These are phyloP conservation scores for Chamaecrista fasciculata DNA, from an alignment of 306 rosid species.

Conservation along the genomic window DNA sequence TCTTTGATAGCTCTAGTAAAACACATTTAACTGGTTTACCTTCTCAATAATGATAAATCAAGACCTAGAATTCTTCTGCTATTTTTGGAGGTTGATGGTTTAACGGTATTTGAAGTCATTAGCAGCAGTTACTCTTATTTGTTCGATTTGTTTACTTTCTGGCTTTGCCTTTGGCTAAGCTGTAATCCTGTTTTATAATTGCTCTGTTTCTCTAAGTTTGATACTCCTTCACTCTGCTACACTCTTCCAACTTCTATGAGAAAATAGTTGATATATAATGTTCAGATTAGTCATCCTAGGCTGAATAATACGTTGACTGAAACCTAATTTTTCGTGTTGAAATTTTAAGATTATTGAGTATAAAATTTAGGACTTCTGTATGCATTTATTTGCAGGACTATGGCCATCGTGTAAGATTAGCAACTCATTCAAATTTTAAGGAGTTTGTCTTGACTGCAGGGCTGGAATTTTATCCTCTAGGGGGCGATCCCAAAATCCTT, in stretches of 20 bases:
- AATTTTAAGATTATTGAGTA: slow-evolving; percentile 1
- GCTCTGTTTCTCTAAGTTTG: neutral
- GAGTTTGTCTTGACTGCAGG: slow-evolving; percentile 99
- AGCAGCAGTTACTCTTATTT: neutral
- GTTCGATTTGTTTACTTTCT: neutral
- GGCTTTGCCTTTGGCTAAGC: neutral
- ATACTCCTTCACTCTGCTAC: neutral
- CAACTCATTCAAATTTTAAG: slow-evolving; percentile 96
- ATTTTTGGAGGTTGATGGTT: neutral
- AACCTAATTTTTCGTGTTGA: neutral
- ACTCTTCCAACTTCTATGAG: slow-evolving; percentile 5
- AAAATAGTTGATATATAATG: slow-evolving; percentile 1
- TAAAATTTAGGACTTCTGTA: neutral
- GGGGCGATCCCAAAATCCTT: slow-evolving; percentile 97
- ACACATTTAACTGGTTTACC: neutral
- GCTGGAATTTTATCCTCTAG: slow-evolving; percentile 92
- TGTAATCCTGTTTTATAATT: neutral
- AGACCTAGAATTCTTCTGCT: neutral
- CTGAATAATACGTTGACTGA: neutral
- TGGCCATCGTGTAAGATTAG: slow-evolving; percentile 98
- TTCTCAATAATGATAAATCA: neutral
- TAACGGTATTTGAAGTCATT: neutral
- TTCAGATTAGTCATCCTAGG: slow-evolving; percentile 10
- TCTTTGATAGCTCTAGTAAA: neutral
- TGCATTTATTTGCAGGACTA: slow-evolving; percentile 69